A percentile compares a stretch with the other conserved stretches of the same genome.
These are phyloP conservation scores for Naganishia albida DNA, from an alignment of 1,284 basidiomycete species.

Conservation along the genomic window DNA sequence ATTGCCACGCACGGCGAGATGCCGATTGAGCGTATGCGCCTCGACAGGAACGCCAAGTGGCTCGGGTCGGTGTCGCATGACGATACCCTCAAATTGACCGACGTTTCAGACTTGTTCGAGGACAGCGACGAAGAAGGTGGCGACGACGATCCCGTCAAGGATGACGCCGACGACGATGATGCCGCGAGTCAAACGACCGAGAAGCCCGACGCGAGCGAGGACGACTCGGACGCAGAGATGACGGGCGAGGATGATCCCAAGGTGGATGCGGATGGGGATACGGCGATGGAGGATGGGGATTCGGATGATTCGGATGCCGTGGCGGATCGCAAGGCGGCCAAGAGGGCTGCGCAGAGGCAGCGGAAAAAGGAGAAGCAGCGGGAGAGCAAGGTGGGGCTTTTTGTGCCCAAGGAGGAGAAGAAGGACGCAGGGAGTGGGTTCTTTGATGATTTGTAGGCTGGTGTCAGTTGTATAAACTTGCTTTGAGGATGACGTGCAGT, in stretches of 20 bases:
- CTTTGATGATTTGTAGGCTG: slow-evolving; percentile 29
- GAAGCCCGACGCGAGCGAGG: slow-evolving; percentile 30
- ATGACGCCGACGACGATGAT: slow-evolving; percentile 42
- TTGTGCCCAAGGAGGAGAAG: slow-evolving; percentile 19
- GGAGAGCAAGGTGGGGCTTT: slow-evolving; percentile 23
- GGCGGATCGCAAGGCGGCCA: slow-evolving; percentile 7
- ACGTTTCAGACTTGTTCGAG: slow-evolving; percentile 68
- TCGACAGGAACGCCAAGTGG: slow-evolving; percentile 67
- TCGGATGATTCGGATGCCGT: slow-evolving; percentile 23
- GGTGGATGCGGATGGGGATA: slow-evolving; percentile 23
- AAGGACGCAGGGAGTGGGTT: slow-evolving; percentile 19
- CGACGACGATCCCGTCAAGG: slow-evolving; percentile 58
- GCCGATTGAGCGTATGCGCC: slow-evolving; percentile 81
- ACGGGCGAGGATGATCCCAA: slow-evolving; percentile 17
- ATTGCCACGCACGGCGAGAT: slow-evolving; percentile 87
- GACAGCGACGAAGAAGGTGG: slow-evolving; percentile 57
- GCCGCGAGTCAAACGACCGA: slow-evolving; percentile 29
- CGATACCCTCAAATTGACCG: slow-evolving; percentile 78
- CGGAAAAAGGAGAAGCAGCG: slow-evolving; percentile 21
- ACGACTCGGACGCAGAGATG: slow-evolving; percentile 22
- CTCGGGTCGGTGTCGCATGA: slow-evolving; percentile 93
- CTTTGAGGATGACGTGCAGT: no score
- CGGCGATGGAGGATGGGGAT: slow-evolving; percentile 20
- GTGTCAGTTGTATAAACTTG: background rate
- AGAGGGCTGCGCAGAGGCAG: slow-evolving; percentile 23